Conservation (phyloP, 352 stramenopile species). For the Phytophthora tubulina region DNA sequence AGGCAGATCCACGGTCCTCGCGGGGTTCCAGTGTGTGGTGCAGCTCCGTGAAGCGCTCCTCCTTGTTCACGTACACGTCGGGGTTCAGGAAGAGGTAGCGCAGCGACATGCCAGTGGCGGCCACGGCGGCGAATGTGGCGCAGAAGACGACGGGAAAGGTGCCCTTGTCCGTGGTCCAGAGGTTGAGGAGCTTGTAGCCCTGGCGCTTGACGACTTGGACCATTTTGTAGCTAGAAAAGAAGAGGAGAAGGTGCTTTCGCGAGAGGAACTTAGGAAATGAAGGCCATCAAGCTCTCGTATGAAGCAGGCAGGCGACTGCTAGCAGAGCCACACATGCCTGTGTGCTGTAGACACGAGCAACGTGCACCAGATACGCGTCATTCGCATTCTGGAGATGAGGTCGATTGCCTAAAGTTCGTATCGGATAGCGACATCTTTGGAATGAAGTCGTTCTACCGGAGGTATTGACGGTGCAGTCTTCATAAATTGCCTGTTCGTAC, state of each 20-base stretch:
- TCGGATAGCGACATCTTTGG: not conserved
- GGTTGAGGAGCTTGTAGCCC: constrained; percentile 51
- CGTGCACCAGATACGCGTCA: constrained; percentile 11
- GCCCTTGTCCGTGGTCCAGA: constrained; percentile 69
- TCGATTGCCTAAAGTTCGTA: constrained; percentile 7
- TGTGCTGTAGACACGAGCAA: constrained; percentile 20
- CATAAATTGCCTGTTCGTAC: not conserved
- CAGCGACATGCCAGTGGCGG: constrained; percentile 45
- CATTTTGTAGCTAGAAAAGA: constrained; percentile 17
- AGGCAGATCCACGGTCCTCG: constrained; percentile 49
- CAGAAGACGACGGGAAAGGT: constrained; percentile 74
- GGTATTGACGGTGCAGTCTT: not conserved
- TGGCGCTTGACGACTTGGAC: constrained; percentile 37
- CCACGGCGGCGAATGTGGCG: constrained; percentile 43
- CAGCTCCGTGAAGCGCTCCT: constrained; percentile 51
- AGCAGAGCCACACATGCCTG: constrained; percentile 12
- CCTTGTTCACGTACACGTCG: constrained; percentile 78
- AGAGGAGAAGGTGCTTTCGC: constrained; percentile 8
- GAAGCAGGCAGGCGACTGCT: not conserved
- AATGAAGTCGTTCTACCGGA: not conserved
- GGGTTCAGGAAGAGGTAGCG: constrained; percentile 65
- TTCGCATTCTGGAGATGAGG: constrained; percentile 18
- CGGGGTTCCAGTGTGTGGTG: constrained; percentile 54
- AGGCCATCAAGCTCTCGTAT: not conserved
- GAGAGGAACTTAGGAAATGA: constrained; percentile 25